Evolutionary conservation across 2,329 filamentous ascomycete species (phyloP).

Genomic region (Magnaporthiopsis poae): DNA sequence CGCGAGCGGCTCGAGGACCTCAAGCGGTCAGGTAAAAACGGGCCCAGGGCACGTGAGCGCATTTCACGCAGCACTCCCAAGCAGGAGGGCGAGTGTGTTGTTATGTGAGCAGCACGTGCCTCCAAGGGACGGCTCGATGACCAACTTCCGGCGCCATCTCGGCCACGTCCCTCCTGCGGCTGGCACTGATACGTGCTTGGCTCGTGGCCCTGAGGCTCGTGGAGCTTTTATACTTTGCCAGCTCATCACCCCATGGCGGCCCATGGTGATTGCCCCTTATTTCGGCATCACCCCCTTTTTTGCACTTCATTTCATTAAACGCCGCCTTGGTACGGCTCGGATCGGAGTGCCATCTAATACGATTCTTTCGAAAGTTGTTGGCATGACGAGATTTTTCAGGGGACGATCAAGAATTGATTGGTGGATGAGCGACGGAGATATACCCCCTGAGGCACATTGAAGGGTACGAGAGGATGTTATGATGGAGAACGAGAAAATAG

Average conservation of each 20-base stretch:
- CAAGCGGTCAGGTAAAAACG: conserved; percentile 65
- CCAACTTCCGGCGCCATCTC: neutral
- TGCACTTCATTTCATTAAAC: neutral
- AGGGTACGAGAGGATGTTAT: neutral
- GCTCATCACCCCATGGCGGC: neutral
- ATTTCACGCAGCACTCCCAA: conserved; percentile 75
- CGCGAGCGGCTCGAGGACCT: conserved; percentile 86
- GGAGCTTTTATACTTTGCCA: neutral
- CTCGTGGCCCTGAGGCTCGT: neutral
- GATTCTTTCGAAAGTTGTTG: neutral
- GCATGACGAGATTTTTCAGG: neutral
- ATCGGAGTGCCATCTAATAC: neutral
- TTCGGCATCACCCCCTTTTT: neutral
- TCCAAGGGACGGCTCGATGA: neutral
- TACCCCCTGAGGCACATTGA: no score
- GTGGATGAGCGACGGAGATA: neutral
- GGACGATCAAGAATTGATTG: neutral
- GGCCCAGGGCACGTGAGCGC: conserved; percentile 58
- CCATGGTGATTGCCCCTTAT: no score
- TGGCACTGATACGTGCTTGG: neutral
- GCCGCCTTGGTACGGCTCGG: neutral
- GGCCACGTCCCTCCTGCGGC: no score
- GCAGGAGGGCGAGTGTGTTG: conserved; percentile 76
- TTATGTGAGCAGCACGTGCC: conserved; percentile 54
- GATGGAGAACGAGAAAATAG: neutral